A percentile compares a stretch with the other conserved stretches of the same genome.
Conservation (phyloP, 1,139 yeast species). For the Pichia sp. region DNA sequence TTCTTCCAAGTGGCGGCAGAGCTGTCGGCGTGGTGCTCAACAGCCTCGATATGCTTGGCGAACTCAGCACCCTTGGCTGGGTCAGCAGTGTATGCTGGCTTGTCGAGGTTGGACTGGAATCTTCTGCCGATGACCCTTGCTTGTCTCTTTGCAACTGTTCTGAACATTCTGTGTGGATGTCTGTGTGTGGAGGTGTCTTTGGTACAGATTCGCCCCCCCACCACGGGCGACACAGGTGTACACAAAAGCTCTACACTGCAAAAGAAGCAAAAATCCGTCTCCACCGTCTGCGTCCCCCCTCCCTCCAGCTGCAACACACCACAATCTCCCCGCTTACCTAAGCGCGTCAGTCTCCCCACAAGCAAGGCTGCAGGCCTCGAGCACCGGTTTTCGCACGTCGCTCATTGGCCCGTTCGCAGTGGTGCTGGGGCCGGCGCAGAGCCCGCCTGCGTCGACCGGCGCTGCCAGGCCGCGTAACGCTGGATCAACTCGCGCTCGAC, state of each 20-base stretch:
- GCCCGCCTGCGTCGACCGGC: neutral
- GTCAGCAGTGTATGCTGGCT: slow-evolving; percentile 36
- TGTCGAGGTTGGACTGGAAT: slow-evolving; percentile 29
- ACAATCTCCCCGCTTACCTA: neutral
- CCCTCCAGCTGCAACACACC: slow-evolving; percentile 1
- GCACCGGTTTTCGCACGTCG: neutral
- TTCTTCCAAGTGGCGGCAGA: slow-evolving; percentile 83
- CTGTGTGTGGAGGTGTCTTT: neutral
- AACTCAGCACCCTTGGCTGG: slow-evolving; percentile 53
- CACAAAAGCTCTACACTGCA: neutral
- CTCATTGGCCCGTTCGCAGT: neutral
- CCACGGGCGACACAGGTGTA: neutral
- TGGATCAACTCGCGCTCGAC: slow-evolving; percentile 1
- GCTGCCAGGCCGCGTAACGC: slow-evolving; percentile 1
- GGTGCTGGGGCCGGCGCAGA: too few relatives aligned
- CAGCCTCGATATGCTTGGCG: slow-evolving; percentile 48
- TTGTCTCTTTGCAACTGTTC: slow-evolving; percentile 28
- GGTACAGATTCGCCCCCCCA: too few relatives aligned
- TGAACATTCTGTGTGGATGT: slow-evolving; percentile 24
- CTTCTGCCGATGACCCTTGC: slow-evolving; percentile 29
- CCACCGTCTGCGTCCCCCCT: neutral
- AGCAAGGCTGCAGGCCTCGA: neutral
- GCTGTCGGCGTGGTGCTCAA: slow-evolving; percentile 68
- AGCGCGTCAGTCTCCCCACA: slow-evolving; percentile 3
- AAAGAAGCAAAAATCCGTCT: neutral